Percentiles rank a stretch among this genome's conserved stretches.
phyloP scores from a whole-genome alignment of 73 alveolate genomes.

The Paramecium octaurelia region DNA sequence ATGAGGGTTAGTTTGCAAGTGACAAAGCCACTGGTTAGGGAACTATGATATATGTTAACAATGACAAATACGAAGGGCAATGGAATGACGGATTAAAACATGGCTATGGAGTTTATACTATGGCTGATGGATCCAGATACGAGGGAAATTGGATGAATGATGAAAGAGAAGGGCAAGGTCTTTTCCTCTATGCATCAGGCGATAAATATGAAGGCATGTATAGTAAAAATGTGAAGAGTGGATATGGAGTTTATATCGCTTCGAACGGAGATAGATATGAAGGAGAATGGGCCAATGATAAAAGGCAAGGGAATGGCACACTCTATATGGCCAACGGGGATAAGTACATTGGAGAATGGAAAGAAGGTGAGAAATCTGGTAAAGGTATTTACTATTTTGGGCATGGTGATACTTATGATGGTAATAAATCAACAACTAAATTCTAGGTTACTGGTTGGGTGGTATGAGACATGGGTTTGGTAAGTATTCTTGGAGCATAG shows the following conservation, averaged over 20 bases:
- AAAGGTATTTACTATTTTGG: slow-evolving; percentile 51
- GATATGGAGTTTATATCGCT: slow-evolving; percentile 66
- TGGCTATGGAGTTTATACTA: slow-evolving; percentile 58
- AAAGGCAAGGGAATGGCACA: slow-evolving; percentile 48
- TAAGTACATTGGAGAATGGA: slow-evolving; percentile 65
- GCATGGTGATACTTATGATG: slow-evolving; percentile 52
- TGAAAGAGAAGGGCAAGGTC: slow-evolving; percentile 56
- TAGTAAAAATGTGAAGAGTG: slow-evolving; percentile 64
- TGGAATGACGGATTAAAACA: slow-evolving; percentile 56
- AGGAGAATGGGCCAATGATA: slow-evolving; percentile 54
- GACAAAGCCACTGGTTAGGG: slow-evolving; percentile 57
- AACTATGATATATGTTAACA: slow-evolving; percentile 18
- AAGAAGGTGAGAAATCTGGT: slow-evolving; percentile 61
- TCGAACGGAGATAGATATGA: slow-evolving; percentile 65
- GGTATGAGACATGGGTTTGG: slow-evolving; percentile 78
- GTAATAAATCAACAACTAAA: background rate
- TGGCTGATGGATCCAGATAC: slow-evolving; percentile 47
- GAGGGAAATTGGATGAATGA: slow-evolving; percentile 62
- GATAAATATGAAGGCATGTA: slow-evolving; percentile 60
- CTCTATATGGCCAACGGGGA: slow-evolving; percentile 51
- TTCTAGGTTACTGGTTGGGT: slow-evolving; percentile 57
- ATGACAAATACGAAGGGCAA: slow-evolving; percentile 57
- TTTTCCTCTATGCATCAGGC: slow-evolving; percentile 36
- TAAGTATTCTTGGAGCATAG: slow-evolving; percentile 57
- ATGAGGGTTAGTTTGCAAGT: slow-evolving; percentile 1